These are phyloP conservation scores for Serendipita indica DNA, from an alignment of 768 basidiomycete species.

Conservation along the genomic window DNA sequence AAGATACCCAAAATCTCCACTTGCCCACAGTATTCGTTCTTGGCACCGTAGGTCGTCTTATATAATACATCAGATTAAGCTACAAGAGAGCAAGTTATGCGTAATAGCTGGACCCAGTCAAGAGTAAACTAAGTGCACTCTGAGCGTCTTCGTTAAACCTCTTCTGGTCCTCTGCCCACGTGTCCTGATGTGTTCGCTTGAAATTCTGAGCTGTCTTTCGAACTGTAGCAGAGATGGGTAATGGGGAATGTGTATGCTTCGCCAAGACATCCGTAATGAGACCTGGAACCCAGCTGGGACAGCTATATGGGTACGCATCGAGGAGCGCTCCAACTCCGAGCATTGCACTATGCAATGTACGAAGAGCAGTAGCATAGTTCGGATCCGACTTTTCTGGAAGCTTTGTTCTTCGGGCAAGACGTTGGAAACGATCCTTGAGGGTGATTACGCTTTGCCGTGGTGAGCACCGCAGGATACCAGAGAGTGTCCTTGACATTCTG, in stretches of 20 bases:
- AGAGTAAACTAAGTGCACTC: constrained; percentile 61
- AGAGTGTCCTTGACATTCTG: constrained; percentile 20
- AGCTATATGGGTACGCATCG: constrained; percentile 89
- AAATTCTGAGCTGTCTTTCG: constrained; percentile 66
- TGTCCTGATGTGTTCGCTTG: constrained; percentile 73
- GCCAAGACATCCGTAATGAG: constrained; percentile 64
- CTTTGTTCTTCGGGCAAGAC: constrained; percentile 50
- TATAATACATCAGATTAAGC: not conserved
- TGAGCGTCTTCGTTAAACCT: constrained; percentile 78
- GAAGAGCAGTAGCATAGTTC: constrained; percentile 52
- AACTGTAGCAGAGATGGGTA: constrained; percentile 75
- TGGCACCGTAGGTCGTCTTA: not conserved
- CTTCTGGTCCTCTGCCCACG: constrained; percentile 79
- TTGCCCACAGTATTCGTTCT: not conserved
- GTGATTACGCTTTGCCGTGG: constrained; percentile 28
- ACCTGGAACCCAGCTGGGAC: constrained; percentile 87
- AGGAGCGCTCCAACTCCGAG: constrained; percentile 88
- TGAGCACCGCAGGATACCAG: constrained; percentile 29
- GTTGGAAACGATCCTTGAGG: constrained; percentile 56
- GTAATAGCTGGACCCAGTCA: constrained; percentile 80
- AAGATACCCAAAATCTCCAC: not conserved
- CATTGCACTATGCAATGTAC: constrained; percentile 78
- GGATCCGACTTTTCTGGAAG: constrained; percentile 50
- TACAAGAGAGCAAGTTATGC: constrained; percentile 11
- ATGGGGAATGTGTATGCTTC: constrained; percentile 77